Evolutionary conservation across 2,329 filamentous ascomycete species (phyloP).

Genomic region (Esteya vermicola): DNA sequence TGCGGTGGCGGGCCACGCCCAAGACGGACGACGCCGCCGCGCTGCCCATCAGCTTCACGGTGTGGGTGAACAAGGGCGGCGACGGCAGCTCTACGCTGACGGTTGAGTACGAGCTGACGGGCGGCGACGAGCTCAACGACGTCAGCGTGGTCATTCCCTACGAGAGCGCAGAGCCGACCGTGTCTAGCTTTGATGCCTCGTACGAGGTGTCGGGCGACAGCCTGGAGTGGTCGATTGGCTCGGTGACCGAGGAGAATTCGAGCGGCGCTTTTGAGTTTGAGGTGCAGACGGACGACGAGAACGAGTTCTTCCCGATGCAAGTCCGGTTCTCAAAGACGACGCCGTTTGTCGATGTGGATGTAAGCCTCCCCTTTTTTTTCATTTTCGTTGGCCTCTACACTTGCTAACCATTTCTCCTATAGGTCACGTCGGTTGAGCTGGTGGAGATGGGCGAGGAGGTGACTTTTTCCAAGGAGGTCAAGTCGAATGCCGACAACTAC

Average conservation of each 20-base stretch:
- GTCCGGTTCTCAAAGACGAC: conserved; percentile 75
- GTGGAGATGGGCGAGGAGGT: conserved; percentile 67
- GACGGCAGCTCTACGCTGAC: conserved; percentile 77
- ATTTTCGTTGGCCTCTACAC: neutral
- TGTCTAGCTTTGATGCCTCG: conserved; percentile 85
- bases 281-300: conserved; percentile 71
- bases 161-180: conserved; percentile 65
- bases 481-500: conserved; percentile 62
- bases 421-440: conserved; percentile 55
- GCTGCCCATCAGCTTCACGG: conserved; percentile 88
- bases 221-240: conserved; percentile 86
- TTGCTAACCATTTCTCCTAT: conserved; percentile 13
- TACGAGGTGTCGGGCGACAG: conserved; percentile 91
- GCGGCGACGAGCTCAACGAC: conserved; percentile 63
- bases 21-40: conserved; percentile 67
- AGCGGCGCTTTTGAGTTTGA: conserved; percentile 93
- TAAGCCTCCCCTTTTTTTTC: conserved; percentile 34
- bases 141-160: conserved; percentile 85
- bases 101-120: conserved; percentile 87
- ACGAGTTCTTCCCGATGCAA: conserved; percentile 96
- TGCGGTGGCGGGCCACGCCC: conserved; percentile 81
- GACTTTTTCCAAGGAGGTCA: conserved; percentile 70
- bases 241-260: conserved; percentile 67
- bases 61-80: conserved; percentile 87
- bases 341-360: conserved; percentile 86